These are phyloP conservation scores for Ophiocordyceps unilateralis DNA, from an alignment of 2,329 filamentous ascomycete genomes.

Conservation along the genomic window DNA sequence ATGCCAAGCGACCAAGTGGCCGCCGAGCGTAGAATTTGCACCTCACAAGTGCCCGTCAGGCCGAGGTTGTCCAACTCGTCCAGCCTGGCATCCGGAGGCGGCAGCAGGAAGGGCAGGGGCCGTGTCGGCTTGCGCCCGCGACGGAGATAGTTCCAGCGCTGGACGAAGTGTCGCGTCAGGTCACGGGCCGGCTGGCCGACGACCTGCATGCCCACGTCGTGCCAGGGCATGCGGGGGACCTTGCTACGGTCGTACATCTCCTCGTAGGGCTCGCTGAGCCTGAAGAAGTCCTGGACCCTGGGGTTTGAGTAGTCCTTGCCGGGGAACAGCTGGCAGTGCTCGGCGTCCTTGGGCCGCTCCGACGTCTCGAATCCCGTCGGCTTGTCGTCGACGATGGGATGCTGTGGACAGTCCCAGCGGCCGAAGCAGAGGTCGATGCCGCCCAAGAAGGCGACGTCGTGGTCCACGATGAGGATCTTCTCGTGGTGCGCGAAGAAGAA, in stretches of 20 bases:
- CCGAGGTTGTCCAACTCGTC: conserved; percentile 78
- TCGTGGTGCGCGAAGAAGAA: conserved; percentile 99
- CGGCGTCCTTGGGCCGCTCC: conserved; percentile 62
- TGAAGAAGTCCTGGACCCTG: conserved; percentile 86
- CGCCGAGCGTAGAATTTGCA: conserved; percentile 86
- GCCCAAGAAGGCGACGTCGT: conserved; percentile 87
- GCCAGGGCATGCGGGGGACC: conserved; percentile 93
- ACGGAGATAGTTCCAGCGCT: conserved; percentile 94
- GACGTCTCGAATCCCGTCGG: conserved; percentile 80
- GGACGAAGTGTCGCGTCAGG: conserved; percentile 87
- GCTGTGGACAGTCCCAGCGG: conserved; percentile 91
- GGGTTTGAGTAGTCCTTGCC: conserved; percentile 98
- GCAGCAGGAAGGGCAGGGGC: conserved; percentile 82
- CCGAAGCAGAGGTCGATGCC: conserved; percentile 95
- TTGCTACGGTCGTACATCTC: conserved; percentile 94
- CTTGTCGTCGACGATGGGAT: conserved; percentile 81
- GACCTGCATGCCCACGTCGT: conserved; percentile 95
- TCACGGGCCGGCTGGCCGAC: conserved; percentile 91
- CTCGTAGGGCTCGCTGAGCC: conserved; percentile 83
- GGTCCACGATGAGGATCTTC: conserved; percentile 93
- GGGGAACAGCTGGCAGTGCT: conserved; percentile 90
- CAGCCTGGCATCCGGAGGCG: conserved; percentile 77
- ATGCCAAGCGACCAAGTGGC: conserved; percentile 85
- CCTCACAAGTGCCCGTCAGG: conserved; percentile 84
- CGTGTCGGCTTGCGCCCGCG: conserved; percentile 84